Evolutionary conservation across 2,329 filamentous ascomycete species (phyloP).

Genomic region (Microascus cirrosus): DNA sequence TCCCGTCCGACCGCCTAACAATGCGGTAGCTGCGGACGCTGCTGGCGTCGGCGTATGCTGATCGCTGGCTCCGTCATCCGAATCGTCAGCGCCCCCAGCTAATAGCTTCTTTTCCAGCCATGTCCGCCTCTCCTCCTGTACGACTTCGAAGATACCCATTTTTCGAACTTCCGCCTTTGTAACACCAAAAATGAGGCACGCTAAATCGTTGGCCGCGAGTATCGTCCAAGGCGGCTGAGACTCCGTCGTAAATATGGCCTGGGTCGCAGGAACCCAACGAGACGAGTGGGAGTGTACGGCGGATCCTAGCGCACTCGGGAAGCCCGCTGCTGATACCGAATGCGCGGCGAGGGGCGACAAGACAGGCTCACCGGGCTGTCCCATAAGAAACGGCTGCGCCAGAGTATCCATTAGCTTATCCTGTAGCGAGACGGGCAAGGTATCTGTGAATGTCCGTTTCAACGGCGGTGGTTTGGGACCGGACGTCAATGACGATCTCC

Average conservation of each 20-base stretch:
- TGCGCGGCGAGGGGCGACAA: conserved; percentile 31
- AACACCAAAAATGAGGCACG: conserved; percentile 71
- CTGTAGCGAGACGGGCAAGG: conserved; percentile 62
- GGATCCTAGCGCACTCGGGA: conserved; percentile 33
- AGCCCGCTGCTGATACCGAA: conserved; percentile 25
- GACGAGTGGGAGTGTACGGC: conserved; percentile 79
- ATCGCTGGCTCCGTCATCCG: neutral
- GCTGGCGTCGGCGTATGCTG: conserved; percentile 19
- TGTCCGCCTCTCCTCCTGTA: conserved; percentile 74
- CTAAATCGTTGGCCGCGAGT: conserved; percentile 87
- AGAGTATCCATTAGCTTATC: conserved; percentile 77
- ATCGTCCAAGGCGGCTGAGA: conserved; percentile 88
- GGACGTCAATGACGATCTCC: conserved; percentile 41
- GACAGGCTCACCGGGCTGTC: conserved; percentile 21
- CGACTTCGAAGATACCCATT: conserved; percentile 89
- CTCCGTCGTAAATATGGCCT: conserved; percentile 97
- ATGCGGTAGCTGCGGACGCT: conserved; percentile 29
- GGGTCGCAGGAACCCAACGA: conserved; percentile 80
- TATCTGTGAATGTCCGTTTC: conserved; percentile 83
- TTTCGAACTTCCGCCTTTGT: conserved; percentile 53
- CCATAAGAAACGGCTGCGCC: conserved; percentile 64
- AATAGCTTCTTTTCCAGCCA: conserved; percentile 85
- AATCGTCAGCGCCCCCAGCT: conserved; percentile 34
- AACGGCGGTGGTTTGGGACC: conserved; percentile 47
- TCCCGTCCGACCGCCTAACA: conserved; percentile 61